Base-by-base conservation (phyloP, 192 early-diverging fungal genomes). In the Backusella luteola region DNA sequence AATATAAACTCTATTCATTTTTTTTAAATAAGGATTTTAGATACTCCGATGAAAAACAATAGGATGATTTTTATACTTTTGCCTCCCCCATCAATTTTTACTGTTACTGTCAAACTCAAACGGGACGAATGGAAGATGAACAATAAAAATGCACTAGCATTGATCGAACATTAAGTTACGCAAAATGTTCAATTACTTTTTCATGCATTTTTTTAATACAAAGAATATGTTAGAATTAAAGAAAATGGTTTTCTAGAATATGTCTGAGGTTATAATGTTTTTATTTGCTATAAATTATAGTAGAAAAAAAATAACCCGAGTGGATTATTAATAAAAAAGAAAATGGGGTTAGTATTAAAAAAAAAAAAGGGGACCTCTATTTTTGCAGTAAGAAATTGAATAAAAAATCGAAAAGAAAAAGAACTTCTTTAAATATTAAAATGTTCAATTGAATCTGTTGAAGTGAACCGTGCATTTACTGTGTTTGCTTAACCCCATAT, bases 1-100 rank as follows among this genome's bases (percentile, higher is more conserved):
- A 63, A 63, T 63, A 63, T 63, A 63, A 63, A 63, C 56, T 63
- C 56, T 15, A 63, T 63, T 12, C 21, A 63, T 29, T 3, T 26
- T 29, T 9, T 12, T 11, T 14, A 29, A 26, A 56, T 21, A 6
- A 9, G 21, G 53, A 44, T 44, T 32, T 56, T 29, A 26, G 56
- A 63, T 63, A 63, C 56, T 63, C 56, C 56, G 56, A 63, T 63
- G 26, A 63, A 29, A 29, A 63, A 63, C 56, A 63, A 63, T 63
- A 63, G 56, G 56, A 29, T 63, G 56, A 63, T 29, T 63, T 53
- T 63, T 29, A 29, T 63, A 29, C 26, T 29, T 29, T 63, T 63
- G 3, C 26, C 12, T 63, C 12, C 56, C 53, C 23, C 23, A 4
- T 63, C 21, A 63, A 63, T 29, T 29, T 29, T n/a, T n/a, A 19